Evolutionary conservation across 2,329 filamentous ascomycete genomes (phyloP), one percentile per base, ranked within the genome.

Genomic region (Alternaria viburni): DNA sequence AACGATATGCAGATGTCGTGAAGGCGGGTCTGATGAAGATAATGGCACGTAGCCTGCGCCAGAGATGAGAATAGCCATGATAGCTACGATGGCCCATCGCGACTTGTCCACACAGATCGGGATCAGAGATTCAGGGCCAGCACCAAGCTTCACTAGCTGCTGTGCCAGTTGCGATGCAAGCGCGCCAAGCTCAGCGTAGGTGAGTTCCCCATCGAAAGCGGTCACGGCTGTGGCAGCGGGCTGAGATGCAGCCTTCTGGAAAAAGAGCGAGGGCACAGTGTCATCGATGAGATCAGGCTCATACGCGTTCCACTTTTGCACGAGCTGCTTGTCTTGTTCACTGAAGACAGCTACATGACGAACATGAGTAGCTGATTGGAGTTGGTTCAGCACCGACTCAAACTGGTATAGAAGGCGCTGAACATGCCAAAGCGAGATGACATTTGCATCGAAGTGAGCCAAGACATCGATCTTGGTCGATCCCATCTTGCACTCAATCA

Each of bases 21-120:
- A 68, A n/a, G 51, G 44, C 4, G 76, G 75, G 47, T 76, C 70
- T 21, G 68, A 62, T n/a, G 76, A 71, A 3, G 71, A 73, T 4
- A 78, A 50, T 4, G 76, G 74, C 15, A 78, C 76, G 28, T 74
- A 77, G 6, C 68, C 78, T 19, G 72, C 77, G 17, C 77, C 78
- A 10, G 78, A 70, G 7, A 79, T 68, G n/a, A 80, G 64, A 12
- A 81, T 71, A 5, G 69, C 77, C 66, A 80, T 72, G n/a, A 79
- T 76, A 2, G 75, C 74, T 12, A 80, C 78, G 13, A 79, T 69
- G 7, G 78, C 75, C 76, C 75, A 80, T 7, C 68, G 61, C 5
- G 78, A 80, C 62, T 80, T 81, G 47, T 79, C 75, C 7, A 80
- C 57, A 54, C 78, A 80, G 23, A 77, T 71, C 4, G 76, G 71